These are phyloP conservation scores for Xenosphaeropsis pyriputrescens DNA, from an alignment of 2,329 filamentous ascomycete genomes.

Conservation along the genomic window DNA sequence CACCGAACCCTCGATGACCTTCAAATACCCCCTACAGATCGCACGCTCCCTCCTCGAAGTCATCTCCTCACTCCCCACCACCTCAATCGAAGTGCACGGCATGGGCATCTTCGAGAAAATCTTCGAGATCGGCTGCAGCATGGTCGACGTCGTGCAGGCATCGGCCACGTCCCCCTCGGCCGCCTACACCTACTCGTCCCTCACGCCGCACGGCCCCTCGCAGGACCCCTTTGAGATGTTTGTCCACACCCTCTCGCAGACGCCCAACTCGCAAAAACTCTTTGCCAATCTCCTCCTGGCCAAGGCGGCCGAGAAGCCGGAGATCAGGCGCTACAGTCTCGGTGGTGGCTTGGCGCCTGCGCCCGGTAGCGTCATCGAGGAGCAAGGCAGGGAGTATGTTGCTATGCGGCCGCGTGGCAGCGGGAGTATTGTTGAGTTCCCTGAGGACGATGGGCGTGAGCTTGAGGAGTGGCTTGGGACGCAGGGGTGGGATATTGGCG, in stretches of 20 bases:
- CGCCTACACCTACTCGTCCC: slow-evolving; percentile 8
- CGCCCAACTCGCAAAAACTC: slow-evolving; percentile 26
- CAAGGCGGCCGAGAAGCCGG: slow-evolving; percentile 25
- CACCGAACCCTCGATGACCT: slow-evolving; percentile 42
- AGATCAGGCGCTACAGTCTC: slow-evolving; percentile 5
- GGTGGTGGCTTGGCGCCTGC: background rate
- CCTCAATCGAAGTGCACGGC: slow-evolving; percentile 29
- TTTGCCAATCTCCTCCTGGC: slow-evolving; percentile 27
- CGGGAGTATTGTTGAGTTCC: background rate
- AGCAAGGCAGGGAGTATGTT: background rate
- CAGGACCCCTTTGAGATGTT: slow-evolving; percentile 28
- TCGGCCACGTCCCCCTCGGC: slow-evolving; percentile 14
- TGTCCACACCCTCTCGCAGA: slow-evolving; percentile 26
- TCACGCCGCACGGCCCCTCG: slow-evolving; percentile 11
- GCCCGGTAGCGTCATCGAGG: background rate
- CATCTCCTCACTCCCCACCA: slow-evolving; percentile 23
- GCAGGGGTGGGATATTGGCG: too few relatives aligned
- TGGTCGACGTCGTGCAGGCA: slow-evolving; percentile 27
- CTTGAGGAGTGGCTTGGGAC: too few relatives aligned
- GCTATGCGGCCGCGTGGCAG: background rate
- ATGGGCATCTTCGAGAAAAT: slow-evolving; percentile 35
- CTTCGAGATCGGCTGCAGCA: slow-evolving; percentile 28
- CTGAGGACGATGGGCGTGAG: background rate
- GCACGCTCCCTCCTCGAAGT: slow-evolving; percentile 37
- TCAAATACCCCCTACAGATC: slow-evolving; percentile 46